Evolutionary conservation across 768 basidiomycete species (phyloP).

Genomic region (Collybiopsis luxurians): DNA sequence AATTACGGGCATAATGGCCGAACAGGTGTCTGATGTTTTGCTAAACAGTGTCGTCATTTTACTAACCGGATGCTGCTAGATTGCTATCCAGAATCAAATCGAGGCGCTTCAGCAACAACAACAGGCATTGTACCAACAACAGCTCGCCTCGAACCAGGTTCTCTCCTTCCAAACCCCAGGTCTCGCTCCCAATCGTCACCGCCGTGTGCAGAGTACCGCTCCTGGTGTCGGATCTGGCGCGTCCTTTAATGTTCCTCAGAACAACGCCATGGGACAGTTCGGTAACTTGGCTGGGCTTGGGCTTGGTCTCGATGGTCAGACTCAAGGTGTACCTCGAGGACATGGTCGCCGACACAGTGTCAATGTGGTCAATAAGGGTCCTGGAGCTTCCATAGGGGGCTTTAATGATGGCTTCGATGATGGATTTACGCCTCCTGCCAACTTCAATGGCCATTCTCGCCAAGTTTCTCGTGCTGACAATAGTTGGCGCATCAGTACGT

Average conservation of each 20-base stretch:
- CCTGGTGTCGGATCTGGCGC: slow-evolving; percentile 49
- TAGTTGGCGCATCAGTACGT: slow-evolving; percentile 89
- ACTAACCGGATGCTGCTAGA: slow-evolving; percentile 39
- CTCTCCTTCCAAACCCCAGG: slow-evolving; percentile 78
- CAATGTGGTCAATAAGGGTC: slow-evolving; percentile 78
- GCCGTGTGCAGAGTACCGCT: slow-evolving; percentile 85
- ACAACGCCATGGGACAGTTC: slow-evolving; percentile 71
- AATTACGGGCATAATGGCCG: slow-evolving; percentile 89
- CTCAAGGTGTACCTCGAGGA: slow-evolving; percentile 69
- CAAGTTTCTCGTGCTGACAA: slow-evolving; percentile 75
- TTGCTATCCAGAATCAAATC: slow-evolving; percentile 88
- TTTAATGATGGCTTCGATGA: slow-evolving; percentile 77
- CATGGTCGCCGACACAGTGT: slow-evolving; percentile 91
- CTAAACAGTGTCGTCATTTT: slow-evolving; percentile 5
- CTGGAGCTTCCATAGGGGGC: slow-evolving; percentile 45
- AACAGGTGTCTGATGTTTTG: slow-evolving; percentile 62
- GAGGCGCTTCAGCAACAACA: slow-evolving; percentile 90
- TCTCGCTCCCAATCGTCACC: slow-evolving; percentile 68
- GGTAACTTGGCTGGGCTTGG: slow-evolving; percentile 48
- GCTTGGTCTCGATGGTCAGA: slow-evolving; percentile 62
- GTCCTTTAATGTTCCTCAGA: slow-evolving; percentile 43
- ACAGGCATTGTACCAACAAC: slow-evolving; percentile 85
- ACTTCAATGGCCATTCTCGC: slow-evolving; percentile 68
- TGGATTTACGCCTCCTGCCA: slow-evolving; percentile 62
- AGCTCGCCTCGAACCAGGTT: slow-evolving; percentile 85